These are phyloP conservation scores for Aspergillus taichungensis DNA, from an alignment of 495 filamentous ascomycete genomes.

Conservation along the genomic window DNA sequence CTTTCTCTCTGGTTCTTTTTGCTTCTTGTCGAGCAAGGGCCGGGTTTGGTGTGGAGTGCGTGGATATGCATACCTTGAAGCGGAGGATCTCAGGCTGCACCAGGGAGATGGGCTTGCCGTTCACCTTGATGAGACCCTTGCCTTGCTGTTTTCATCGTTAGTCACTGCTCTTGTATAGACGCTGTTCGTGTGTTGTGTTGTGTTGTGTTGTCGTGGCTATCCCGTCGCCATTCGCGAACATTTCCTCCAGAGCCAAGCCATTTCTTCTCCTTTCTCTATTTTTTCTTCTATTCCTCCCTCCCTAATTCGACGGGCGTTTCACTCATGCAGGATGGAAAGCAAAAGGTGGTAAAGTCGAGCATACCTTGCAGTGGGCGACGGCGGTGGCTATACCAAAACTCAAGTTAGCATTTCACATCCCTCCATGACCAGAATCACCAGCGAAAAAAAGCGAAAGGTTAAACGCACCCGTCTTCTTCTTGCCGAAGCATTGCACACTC, in stretches of 20 bases:
- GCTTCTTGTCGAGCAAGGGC: slow-evolving; percentile 2
- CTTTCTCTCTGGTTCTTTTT: slow-evolving; percentile 7
- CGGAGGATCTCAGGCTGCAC: slow-evolving; percentile 94
- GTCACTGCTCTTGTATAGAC: slow-evolving; percentile 7
- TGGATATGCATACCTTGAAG: slow-evolving; percentile 62
- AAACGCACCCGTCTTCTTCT: slow-evolving; percentile 71
- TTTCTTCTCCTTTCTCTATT: background rate
- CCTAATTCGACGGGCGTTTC: background rate
- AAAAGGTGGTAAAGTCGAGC: slow-evolving; percentile 17
- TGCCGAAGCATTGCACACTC: slow-evolving; percentile 93
- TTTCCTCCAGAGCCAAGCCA: background rate
- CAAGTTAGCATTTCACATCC: slow-evolving; percentile 26
- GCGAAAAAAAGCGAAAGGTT: background rate
- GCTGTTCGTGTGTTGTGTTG: background rate
- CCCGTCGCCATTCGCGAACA: background rate
- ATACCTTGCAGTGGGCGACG: slow-evolving; percentile 92
- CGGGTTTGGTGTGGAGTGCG: background rate
- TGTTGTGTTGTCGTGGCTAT: background rate
- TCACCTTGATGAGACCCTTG: slow-evolving; percentile 95
- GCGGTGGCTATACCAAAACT: slow-evolving; percentile 53
- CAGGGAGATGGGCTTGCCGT: slow-evolving; percentile 89
- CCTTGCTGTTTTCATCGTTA: slow-evolving; percentile 55
- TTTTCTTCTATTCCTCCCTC: background rate
- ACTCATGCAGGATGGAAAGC: slow-evolving; percentile 3
- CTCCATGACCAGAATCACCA: background rate